Conservation (phyloP, 2,329 filamentous ascomycete genomes). For the Pyrenophora graminea region DNA sequence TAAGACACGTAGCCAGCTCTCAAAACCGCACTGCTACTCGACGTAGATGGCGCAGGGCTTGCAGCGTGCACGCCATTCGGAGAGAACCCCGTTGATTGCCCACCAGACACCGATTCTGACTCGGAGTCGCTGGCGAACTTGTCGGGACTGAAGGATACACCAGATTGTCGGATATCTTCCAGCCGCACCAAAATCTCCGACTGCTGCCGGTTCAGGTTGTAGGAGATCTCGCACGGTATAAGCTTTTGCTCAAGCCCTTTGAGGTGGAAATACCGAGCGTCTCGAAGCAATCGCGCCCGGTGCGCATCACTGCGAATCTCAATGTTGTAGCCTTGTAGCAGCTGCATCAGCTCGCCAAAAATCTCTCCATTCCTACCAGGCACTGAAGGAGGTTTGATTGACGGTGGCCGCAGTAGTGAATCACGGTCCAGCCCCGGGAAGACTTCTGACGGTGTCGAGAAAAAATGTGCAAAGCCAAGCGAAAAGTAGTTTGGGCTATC, state of each 20-base stretch:
- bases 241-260: conserved; percentile 88
- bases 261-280: conserved; percentile 91
- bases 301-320: conserved; percentile 77
- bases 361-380: conserved; percentile 80
- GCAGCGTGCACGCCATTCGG: conserved; percentile 34
- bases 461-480: conserved; percentile 86
- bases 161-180: conserved; percentile 87
- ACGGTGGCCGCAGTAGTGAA: conserved; percentile 80
- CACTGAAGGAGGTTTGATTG: conserved; percentile 80
- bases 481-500: conserved; percentile 97
- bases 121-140: conserved; percentile 25
- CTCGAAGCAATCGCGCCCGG: conserved; percentile 74
- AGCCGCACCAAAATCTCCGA: conserved; percentile 79
- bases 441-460: conserved; percentile 75
- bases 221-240: conserved; percentile 74
- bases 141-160: conserved; percentile 68
- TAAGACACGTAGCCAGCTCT: conserved; percentile 70
- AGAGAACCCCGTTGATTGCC: conserved; percentile 23
- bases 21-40: conserved; percentile 15
- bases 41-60: conserved; percentile 26
- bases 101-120: conserved; percentile 24
- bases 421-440: conserved; percentile 84
- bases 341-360: conserved; percentile 79
- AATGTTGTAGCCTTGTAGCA: conserved; percentile 82
- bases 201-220: conserved; percentile 69